Base-by-base conservation (phyloP, 345 rosid species). In the Hevea brasiliensis region DNA sequence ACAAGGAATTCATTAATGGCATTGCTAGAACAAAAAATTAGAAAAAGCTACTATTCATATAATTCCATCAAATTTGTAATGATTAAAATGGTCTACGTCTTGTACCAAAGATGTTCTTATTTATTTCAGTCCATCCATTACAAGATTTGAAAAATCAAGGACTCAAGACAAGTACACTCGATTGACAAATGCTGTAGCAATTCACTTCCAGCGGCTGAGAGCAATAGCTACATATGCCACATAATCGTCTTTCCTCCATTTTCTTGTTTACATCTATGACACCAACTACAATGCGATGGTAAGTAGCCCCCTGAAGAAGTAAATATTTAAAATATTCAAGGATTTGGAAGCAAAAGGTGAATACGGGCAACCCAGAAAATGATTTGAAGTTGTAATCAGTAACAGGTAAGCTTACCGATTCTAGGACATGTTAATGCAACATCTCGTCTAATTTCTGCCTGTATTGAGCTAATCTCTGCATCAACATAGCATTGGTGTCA, bases 381-480 rank as follows among this genome's bases (percentile, higher is more conserved):
- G n/a, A n/a, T n/a, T 53, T 23, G 65, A 57, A 15, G 26, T 45
- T 53, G 54, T 26, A 54, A 40, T n/a, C n/a, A n/a, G n/a, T 32
- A 27, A 8, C 35, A 54, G 40, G 75, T 0, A 50, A 15, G 17
- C 65, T 81, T 82, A 71, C 81, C 78, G 24, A 65, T 21, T 57
- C 17, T 75, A 50, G 54, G 53, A 73, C 65, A 70, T n/a, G 68
- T 54, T 77, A 89, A 72, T 88, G 80, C 81, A 84, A 50, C 91
- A 55, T 88, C 57, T 92, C 97, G 56, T 94, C 98, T 71, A 94
- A 76, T 77, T 87, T 89, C 86, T 92, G 96, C 87, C 93, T 88
- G 84, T 94, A 92, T 70, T 82, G 92, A 74, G 97, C 97, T 81
- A 92, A 83, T 51, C 79, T 69, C 97, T 94, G 89, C 79, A 82